Evolutionary conservation across 345 rosid species (phyloP).

Genomic region (Brassica juncea): DNA sequence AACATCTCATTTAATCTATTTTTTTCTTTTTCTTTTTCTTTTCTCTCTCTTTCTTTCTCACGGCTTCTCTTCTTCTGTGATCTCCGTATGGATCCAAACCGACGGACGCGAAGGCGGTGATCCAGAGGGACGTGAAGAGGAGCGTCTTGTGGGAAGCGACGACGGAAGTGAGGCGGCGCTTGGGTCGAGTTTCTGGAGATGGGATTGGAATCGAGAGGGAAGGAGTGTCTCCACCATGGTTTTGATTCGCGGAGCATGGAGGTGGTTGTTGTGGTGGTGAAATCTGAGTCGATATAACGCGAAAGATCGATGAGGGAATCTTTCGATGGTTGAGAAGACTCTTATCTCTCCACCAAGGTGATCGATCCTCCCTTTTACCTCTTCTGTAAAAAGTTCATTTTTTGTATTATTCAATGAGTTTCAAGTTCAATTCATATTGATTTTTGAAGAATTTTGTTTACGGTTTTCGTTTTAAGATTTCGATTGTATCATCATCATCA

Average conservation of each 20-base stretch:
- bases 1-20: too few relatives aligned
- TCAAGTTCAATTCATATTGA: neutral
- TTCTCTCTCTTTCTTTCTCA: too few relatives aligned
- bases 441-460: conserved; percentile 9
- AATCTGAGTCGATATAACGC: conserved; percentile 24
- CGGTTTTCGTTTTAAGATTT: too few relatives aligned
- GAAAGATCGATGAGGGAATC: conserved; percentile 21
- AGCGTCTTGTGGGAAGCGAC: conserved; percentile 77
- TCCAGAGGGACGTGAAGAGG: conserved; percentile 74
- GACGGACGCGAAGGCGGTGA: conserved; percentile 75
- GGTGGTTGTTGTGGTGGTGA: neutral
- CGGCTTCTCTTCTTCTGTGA: too few relatives aligned
- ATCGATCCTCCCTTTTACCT: neutral
- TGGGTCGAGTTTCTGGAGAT: conserved; percentile 54
- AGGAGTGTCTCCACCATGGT: conserved; percentile 62
- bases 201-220: conserved; percentile 52
- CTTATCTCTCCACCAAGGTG: conserved; percentile 81
- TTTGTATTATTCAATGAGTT: neutral
- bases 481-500: too few relatives aligned
- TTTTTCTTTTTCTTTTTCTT: too few relatives aligned
- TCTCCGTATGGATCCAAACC: too few relatives aligned
- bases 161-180: too few relatives aligned
- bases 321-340: conserved; percentile 47
- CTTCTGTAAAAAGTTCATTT: neutral
- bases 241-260: conserved; percentile 3